phyloP scores from a whole-genome alignment of 352 stramenopile genomes.

The Phytophthora constricta region DNA sequence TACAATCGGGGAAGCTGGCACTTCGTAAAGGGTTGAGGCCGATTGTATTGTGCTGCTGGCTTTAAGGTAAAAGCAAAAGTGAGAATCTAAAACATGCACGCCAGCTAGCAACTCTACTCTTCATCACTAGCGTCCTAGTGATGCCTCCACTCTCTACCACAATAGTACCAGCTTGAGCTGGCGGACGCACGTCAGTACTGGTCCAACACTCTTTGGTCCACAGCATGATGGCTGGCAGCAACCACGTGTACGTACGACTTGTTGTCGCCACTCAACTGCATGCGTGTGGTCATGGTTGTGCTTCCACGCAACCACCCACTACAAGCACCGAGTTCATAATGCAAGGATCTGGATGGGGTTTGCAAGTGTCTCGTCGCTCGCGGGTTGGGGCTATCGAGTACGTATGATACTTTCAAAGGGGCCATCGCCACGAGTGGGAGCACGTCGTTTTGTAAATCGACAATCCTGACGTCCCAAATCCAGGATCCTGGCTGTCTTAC shows the following conservation, averaged over 20 bases:
- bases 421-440: conserved; percentile 45
- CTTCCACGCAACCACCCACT: conserved; percentile 15
- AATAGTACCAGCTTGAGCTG: background rate
- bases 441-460: no score
- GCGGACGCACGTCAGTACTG: background rate
- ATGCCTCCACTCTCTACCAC: background rate
- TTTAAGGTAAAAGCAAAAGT: conserved; percentile 3
- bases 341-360: conserved; percentile 27
- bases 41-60: conserved; percentile 6
- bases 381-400: no score
- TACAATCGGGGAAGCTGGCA: conserved; percentile 6
- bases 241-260: conserved; percentile 15
- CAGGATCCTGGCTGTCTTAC: conserved; percentile 11
- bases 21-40: conserved; percentile 7
- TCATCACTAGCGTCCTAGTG: conserved; percentile 9
- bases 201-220: background rate
- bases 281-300: conserved; percentile 15
- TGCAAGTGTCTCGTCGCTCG: conserved; percentile 31
- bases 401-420: no score
- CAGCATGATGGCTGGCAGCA: conserved; percentile 8
- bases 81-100: conserved; percentile 5
- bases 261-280: conserved; percentile 9
- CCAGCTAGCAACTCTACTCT: conserved; percentile 8
- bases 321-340: conserved; percentile 31
- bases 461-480: conserved; percentile 21